Percentiles rank a stretch among this genome's conserved stretches.
Evolutionary conservation across 73 alveolate genomes (phyloP).

Genomic region (Uronychia setigera): DNA sequence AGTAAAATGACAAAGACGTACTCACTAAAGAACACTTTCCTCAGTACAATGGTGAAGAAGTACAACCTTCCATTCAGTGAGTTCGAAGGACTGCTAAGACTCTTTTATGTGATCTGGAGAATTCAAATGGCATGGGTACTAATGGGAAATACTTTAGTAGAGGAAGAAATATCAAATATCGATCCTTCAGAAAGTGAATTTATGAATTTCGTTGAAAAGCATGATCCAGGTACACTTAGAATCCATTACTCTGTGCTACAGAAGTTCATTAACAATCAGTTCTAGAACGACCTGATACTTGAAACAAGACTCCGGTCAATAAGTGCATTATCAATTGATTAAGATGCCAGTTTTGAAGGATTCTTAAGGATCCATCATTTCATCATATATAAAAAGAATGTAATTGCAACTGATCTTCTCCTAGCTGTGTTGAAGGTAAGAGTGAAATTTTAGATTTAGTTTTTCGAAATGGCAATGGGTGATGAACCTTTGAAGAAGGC

Average conservation of each 20-base stretch:
- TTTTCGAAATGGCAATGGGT: no score
- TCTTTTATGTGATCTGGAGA: neutral
- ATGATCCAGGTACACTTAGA: neutral
- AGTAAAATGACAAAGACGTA: neutral
- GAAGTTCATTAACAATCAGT: neutral
- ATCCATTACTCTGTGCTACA: neutral
- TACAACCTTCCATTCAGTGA: neutral
- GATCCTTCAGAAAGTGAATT: neutral
- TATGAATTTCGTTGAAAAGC: neutral
- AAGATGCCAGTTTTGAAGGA: neutral
- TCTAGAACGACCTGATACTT: neutral
- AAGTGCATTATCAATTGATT: neutral
- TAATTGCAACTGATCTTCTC: neutral
- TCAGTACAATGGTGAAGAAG: neutral
- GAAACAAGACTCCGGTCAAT: neutral
- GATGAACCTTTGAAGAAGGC: no score
- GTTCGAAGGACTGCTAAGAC: neutral
- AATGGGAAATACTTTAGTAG: neutral
- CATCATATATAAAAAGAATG: neutral
- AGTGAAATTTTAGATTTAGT: no score
- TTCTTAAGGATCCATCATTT: neutral
- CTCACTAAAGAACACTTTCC: neutral
- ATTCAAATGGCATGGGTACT: neutral
- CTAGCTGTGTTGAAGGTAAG: neutral
- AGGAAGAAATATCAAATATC: neutral